These are phyloP conservation scores for Yamadazyma takamatsuzukensis DNA, from an alignment of 805 yeast genomes.

Conservation along the genomic window DNA sequence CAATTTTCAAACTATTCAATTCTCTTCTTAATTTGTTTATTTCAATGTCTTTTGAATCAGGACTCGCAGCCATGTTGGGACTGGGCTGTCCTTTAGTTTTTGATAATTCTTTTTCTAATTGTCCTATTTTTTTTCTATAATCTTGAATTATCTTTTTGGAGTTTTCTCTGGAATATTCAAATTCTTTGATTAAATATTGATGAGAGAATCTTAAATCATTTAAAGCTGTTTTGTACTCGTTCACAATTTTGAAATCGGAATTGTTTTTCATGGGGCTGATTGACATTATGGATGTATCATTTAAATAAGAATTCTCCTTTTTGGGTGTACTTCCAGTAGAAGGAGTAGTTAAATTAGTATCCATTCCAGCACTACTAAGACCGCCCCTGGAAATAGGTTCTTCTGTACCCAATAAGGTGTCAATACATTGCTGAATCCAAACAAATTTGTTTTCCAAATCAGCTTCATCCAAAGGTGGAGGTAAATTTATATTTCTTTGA, in stretches of 20 bases:
- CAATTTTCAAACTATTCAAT: slow-evolving; percentile 41
- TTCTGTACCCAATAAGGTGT: slow-evolving; percentile 17
- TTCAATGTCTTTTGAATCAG: slow-evolving; percentile 33
- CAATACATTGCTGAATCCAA: slow-evolving; percentile 42
- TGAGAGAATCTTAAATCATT: slow-evolving; percentile 71
- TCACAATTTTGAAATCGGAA: slow-evolving; percentile 6
- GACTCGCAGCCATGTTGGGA: slow-evolving; percentile 4
- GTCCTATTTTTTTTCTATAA: slow-evolving; percentile 46
- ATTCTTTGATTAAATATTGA: slow-evolving; percentile 63
- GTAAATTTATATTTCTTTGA: slow-evolving; percentile 38
- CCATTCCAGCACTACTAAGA: no score
- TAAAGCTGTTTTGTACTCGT: slow-evolving; percentile 53
- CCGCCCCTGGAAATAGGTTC: background rate
- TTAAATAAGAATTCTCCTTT: slow-evolving; percentile 19
- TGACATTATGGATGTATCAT: slow-evolving; percentile 27
- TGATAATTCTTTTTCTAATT: slow-evolving; percentile 48
- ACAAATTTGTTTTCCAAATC: slow-evolving; percentile 19
- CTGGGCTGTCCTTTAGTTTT: no score
- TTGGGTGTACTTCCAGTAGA: slow-evolving; percentile 6
- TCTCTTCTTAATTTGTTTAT: slow-evolving; percentile 42
- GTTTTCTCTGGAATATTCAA: slow-evolving; percentile 59
- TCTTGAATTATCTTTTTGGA: slow-evolving; percentile 52
- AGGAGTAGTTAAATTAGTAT: slow-evolving; percentile 10
- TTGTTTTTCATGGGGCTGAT: slow-evolving; percentile 16
- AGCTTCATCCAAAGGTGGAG: slow-evolving; percentile 19